Evolutionary conservation across 306 rosid genomes (phyloP).

Genomic region (Pterocarpus santalinus): DNA sequence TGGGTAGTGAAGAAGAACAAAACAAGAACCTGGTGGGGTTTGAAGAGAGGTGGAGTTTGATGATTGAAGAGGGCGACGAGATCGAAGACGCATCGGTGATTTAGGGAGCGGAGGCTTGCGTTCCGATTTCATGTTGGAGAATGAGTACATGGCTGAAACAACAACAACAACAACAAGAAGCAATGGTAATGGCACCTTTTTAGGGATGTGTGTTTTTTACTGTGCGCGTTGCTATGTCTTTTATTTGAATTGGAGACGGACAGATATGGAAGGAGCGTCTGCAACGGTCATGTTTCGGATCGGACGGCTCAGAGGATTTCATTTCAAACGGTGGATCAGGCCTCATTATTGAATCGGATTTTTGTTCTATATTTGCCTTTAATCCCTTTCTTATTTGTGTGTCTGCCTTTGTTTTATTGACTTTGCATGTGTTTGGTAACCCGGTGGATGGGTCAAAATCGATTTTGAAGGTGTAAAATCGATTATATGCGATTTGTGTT

Average conservation of each 20-base stretch:
- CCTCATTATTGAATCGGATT: background rate
- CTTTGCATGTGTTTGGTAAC: background rate
- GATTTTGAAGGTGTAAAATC: no score
- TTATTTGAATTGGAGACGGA: constrained; percentile 42
- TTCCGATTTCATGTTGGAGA: constrained; percentile 64
- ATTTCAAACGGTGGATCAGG: background rate
- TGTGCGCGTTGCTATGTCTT: background rate
- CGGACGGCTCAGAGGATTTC: constrained; percentile 40
- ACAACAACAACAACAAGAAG: background rate
- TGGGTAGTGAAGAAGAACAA: background rate
- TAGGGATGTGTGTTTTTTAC: background rate
- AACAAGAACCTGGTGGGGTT: constrained; percentile 70
- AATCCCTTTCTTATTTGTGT: no score
- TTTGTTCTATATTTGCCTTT: background rate
- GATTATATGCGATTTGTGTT: no score
- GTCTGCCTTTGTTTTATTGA: background rate
- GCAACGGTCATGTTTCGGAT: constrained; percentile 66
- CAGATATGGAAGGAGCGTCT: constrained; percentile 43
- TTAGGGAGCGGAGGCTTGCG: constrained; percentile 80
- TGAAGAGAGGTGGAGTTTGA: constrained; percentile 58
- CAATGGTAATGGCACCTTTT: background rate
- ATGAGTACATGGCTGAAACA: constrained; percentile 38
- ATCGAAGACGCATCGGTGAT: constrained; percentile 69
- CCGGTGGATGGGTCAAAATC: no score
- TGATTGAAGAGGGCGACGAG: constrained; percentile 56